Base-by-base conservation (phyloP, 768 basidiomycete species). In the Kwoniella mangroviensis region DNA sequence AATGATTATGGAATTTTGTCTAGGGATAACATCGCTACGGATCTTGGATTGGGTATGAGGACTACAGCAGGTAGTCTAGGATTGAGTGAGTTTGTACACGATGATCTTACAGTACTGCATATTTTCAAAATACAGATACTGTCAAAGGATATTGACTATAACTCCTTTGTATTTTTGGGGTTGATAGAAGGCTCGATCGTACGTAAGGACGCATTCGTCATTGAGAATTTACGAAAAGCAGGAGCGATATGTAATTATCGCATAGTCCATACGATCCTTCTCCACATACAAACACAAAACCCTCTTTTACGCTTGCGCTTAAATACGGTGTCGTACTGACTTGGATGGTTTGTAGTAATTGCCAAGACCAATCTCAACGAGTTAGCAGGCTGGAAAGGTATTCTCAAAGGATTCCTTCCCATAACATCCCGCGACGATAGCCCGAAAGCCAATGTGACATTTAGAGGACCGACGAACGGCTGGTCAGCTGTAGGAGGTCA, bases 331-430 rank as follows among this genome's bases (percentile, higher is more conserved):
- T 41, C 17, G 22, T 49, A 13, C 17, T 5, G 22, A 13, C 51
- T 21, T 24, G 68, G 40, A 5, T 9, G 51, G 17, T 52, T 22
- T 17, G 24, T 34, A 59, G 58, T 73, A 55, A 58, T 81, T n/a
- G 81, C 69, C 19, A 82, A 80, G 53, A 71, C 81, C 26, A 80
- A 80, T 52, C 60, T 80, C 54, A 69, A 66, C 40, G 79, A 80
- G 65, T 64, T 76, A 15, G 65, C 70, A 1, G 69, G 72, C 40
- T 81, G 67, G 61, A 76, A 71, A 65, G 73, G 57, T 15, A 59
- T 53, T 49, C 28, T 63, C 22, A 34, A 22, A 19, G 56, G 15
- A 28, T 57, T 49, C 45, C 45, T 7, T 49, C 45, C 45, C 45
- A 15, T 49, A 15, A 49, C 4, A 34, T 34, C 34, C 34, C 3